Evolutionary conservation across 805 yeast genomes (phyloP), one percentile per base, ranked within the genome.

Genomic region (Wickerhamiella vanderwaltii): DNA sequence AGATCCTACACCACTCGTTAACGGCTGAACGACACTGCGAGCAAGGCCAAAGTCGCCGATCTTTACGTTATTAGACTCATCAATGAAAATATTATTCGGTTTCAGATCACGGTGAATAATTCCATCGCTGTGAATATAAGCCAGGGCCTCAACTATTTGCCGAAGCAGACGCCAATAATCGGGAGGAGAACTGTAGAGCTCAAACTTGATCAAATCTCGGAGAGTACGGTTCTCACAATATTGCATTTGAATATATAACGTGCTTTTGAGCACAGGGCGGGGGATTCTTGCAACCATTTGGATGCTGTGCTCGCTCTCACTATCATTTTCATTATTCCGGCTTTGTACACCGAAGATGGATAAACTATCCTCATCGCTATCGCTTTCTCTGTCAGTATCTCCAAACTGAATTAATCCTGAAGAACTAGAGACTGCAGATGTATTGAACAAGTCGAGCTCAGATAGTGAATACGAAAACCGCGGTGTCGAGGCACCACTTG

Each of bases 41-140:
- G 99, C 99, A 44, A 91, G 69, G 0, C 99, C 99, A 61, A 91
- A 91, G 57, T 91, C 99, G 54, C 99, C 99, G 32, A 91, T 81
- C 58, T 91, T 91, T 44, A 91, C 77, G 55, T 91, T 87, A 50
- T 81, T 78, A 1, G 83, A 73, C 50, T 82, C 82, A 60, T 91
- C 99, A 52, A 91, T 88, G 65, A 91, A 91, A 57, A 91, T 85
- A 57, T 91, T 91, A 71, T 83, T 82, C 1, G 99, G 99, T 58
- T 91, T 91, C 51, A 91, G 68, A 57, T 91, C 99, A 44, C 99
- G 69, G 61, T 91, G 99, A 48, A 91, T 91, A 38, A 88, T 86
- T 1, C 97, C 96, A 56, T 86, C 94, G 0, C 85, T 69, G 55
- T 91, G 98, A 37, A 91, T 91, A 56, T 91, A 91, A 11, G 81